Base-by-base conservation (phyloP, 805 yeast species). In the Wickerhamomyces mucosus region DNA sequence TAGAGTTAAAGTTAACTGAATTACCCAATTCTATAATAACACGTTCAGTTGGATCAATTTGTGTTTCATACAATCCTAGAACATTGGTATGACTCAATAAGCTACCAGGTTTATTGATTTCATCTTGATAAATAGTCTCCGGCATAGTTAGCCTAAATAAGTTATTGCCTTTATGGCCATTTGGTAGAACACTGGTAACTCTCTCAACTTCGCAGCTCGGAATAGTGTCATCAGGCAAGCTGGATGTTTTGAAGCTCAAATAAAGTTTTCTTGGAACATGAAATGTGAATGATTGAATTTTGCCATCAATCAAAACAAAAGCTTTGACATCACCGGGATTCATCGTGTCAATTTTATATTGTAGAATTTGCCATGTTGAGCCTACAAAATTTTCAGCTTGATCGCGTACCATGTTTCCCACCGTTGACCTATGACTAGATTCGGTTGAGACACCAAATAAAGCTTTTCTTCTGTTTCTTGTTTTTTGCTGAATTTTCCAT, bases 341-440 rank as follows among this genome's bases (percentile, higher is more conserved):
- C 1, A 65, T 62, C 15, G 26, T 15, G 26, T 77, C 76, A 8
- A 55, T 45, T 37, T 70, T 70, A 46, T 83, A 75, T 43, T 85
- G 86, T 21, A 92, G 54, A 22, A 92, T 65, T 39, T 86, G 85
- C 99, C 99, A 92, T 20, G 76, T 70, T 1, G 83, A 65, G 7
- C 78, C 78, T 8, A 84, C 80, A 45, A 79, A 75, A 25, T 66
- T 69, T 48, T 80, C 95, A 0, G 94, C 94, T 45, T 82, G 92
- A 31, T 71, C 69, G 31, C 81, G 69, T 26, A 86, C 62, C 63
- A 86, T 67, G 15, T 69, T 69, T 7, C 86, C 80, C 27, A 89
- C 76, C 4, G 72, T 56, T 12, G 77, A 65, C 41, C 83, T 62
- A 35, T 65, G 71, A 3, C 76, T 59, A 3, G 74, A 51, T 18